Evolutionary conservation across 2,329 filamentous ascomycete genomes (phyloP), one percentile per base, ranked within the genome.

Genomic region (Ciborinia camelliae): DNA sequence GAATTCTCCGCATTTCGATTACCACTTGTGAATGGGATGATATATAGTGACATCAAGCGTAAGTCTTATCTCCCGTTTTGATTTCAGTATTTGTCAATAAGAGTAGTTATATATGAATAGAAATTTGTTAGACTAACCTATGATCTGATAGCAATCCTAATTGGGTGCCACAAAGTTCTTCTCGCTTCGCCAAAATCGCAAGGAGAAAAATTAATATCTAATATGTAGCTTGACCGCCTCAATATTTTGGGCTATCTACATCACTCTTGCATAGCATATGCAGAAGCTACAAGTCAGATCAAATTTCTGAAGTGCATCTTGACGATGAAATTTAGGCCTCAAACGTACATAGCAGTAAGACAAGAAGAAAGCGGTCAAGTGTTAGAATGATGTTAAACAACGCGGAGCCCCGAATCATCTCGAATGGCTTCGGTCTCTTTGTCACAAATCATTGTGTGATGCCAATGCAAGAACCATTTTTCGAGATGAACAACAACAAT

Each of bases 401-500:
- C 68, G 71, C 68, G 69, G 63, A 67, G 50, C 70, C 70, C 71
- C 70, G 70, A 65, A 35, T 50, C 71, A 69, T 72, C 67, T 72
- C 67, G 67, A 69, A 71, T 62, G 68, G 67, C 66, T 71, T 71
- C 67, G 68, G 71, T 66, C 64, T 64, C 70, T 71, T 74, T 72
- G 69, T 74, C 59, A 61, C 68, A 58, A 55, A 48, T 62, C 63
- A 70, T 41, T 67, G 66, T 69, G 48, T 63, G 62, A 67, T 71
- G 30, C 52, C 65, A 45, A 59, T 70, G 64, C 68, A 72, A 68
- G 67, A 67, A 69, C 68, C 65, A 61, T 66, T 72, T 69, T 62
- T 71, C 64, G 67, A 74, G 45, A 75, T 74, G 72, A 68, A 68
- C 65, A 72, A 73, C 58, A 72, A 72, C 70, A 68, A 72, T 60